These are phyloP conservation scores for Arbutus unedo DNA, from an alignment of 148 eudicot genomes.

Conservation along the genomic window DNA sequence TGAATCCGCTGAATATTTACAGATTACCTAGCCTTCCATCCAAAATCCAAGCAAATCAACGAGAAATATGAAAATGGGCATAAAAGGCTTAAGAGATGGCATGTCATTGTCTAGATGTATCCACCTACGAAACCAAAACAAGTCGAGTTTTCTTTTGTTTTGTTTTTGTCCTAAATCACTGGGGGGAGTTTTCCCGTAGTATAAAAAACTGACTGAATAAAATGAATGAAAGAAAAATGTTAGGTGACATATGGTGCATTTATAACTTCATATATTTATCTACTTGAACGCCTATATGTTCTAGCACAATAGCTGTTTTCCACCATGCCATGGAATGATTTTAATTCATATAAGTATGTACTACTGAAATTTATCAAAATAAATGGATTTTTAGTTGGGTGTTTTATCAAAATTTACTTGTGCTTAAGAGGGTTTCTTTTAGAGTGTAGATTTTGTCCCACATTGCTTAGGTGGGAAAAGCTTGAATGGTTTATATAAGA, in stretches of 20 bases:
- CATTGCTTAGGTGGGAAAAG: no score
- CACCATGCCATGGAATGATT: background rate
- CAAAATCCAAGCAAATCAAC: background rate
- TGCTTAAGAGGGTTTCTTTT: no score
- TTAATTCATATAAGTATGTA: background rate
- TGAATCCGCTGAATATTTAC: background rate
- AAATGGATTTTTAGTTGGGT: no score
- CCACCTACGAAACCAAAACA: background rate
- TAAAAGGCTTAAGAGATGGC: background rate
- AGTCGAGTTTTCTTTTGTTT: background rate
- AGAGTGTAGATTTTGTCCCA: no score
- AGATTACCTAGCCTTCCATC: background rate
- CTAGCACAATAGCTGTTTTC: background rate
- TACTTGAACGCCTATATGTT: background rate
- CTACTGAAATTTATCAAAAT: no score
- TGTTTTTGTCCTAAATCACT: background rate
- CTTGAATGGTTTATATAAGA: no score
- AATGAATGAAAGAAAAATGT: background rate
- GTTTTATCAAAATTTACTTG: no score
- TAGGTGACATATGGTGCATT: background rate
- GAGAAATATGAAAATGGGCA: background rate
- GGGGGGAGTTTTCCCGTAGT: background rate
- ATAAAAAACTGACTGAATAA: background rate
- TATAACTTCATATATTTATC: background rate
- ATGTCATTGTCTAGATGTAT: background rate